Evolutionary conservation across 1,139 yeast species (phyloP).

Genomic region (Suhomyces maxii): DNA sequence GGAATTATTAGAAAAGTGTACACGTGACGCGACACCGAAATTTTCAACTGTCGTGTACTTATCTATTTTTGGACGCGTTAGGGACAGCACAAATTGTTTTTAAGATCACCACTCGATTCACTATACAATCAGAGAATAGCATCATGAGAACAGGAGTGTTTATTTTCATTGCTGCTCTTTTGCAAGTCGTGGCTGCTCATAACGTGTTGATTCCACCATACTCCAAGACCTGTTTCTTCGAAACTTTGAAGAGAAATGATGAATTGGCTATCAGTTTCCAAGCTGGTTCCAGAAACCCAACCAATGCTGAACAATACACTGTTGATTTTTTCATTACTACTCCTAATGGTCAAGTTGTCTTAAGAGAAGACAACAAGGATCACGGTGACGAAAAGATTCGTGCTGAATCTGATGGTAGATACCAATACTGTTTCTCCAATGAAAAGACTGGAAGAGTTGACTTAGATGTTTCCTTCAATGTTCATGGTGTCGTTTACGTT

Average conservation of each 20-base stretch:
- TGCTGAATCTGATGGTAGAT: conserved; percentile 71
- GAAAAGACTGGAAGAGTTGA: conserved; percentile 72
- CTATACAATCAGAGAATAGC: not conserved
- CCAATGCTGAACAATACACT: conserved; percentile 70
- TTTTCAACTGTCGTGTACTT: conserved; percentile 5
- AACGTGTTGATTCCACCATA: conserved; percentile 81
- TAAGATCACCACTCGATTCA: not conserved
- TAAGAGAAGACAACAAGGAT: conserved; percentile 56
- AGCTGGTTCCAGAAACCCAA: conserved; percentile 87
- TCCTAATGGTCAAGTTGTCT: conserved; percentile 58
- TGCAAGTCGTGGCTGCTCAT: conserved; percentile 53
- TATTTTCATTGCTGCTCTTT: conserved; percentile 11
- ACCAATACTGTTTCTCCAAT: conserved; percentile 88
- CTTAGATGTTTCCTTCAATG: conserved; percentile 92
- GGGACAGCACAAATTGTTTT: conserved; percentile 10
- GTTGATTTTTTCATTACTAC: conserved; percentile 72
- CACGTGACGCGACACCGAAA: not conserved
- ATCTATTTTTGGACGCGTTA: conserved; percentile 10
- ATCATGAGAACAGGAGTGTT: conserved; percentile 8
- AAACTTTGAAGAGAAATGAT: conserved; percentile 77
- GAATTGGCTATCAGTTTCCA: conserved; percentile 89
- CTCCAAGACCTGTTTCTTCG: conserved; percentile 88
- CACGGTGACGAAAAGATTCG: conserved; percentile 79
- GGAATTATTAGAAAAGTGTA: no score
- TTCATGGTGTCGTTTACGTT: conserved; percentile 88